Base-by-base conservation (phyloP, 176 grass and related monocot genomes). In the Pharus latifolius region DNA sequence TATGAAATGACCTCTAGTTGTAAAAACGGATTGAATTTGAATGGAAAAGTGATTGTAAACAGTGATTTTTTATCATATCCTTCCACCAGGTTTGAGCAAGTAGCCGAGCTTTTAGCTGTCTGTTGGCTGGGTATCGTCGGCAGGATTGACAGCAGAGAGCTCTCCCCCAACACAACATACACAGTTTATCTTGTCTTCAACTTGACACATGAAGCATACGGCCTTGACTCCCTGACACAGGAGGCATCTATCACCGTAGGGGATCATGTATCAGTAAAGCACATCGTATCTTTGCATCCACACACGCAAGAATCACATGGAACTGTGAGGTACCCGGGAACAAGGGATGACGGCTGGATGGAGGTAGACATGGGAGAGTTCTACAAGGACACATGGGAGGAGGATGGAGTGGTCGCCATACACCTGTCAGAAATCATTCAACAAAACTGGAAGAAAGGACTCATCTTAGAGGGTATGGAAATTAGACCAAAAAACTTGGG, bases 351-450 rank as follows among this genome's bases (percentile, higher is more conserved):
- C 16, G 73, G 73, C 1, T 82, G 84, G 78, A 55, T 87, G 73
- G 84, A 87, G 67, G 42, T 78, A 10, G 73, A 54, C 32, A n/a
- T 87, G 56, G 84, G 65, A 9, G 56, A 61, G n/a, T 82, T 87
- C 22, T 74, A 67, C 65, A 81, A 57, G 8, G 70, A 48, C 3
- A 46, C 69, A 0, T 17, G 68, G 4, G 50, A 40, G 5, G 52
- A 63, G 3, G 68, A 83, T 9, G 69, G 54, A 17, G 60, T 48
- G 16, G 52, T 79, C 0, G 53, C 37, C 10, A 73, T 88, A 23
- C 49, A 38, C 2, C 51, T 82, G 11, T 57, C 1, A 63, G 79
- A 88, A 23, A 24, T 34, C 4, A 32, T 27, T 25, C 48, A 12
- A 1, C 4, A 35, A 28, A 10, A 73, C 20, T 52, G 41, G 34